Conservation (phyloP, 441 rosid species). For the Populus hybrid region DNA sequence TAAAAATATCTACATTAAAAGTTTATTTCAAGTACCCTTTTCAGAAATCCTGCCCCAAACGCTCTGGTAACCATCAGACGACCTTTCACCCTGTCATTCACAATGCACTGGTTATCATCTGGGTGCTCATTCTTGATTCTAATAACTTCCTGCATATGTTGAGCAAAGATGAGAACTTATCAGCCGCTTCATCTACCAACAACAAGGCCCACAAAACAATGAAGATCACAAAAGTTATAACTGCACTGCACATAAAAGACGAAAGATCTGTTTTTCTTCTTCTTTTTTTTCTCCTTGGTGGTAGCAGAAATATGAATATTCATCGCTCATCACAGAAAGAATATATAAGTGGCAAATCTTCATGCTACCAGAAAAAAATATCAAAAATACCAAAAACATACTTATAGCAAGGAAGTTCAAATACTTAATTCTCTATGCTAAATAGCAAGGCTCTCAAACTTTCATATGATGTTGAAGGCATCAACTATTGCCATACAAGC, state of each 20-base stretch:
- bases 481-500: not conserved
- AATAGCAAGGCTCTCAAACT: not conserved
- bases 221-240: not conserved
- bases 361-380: not conserved
- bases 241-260: no score
- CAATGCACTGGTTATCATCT: slow-evolving; percentile 89
- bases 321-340: not conserved
- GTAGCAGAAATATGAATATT: not conserved
- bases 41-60: slow-evolving; percentile 96
- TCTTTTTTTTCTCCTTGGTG: not conserved
- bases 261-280: no score
- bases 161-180: slow-evolving; percentile 3
- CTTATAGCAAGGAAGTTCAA: not conserved
- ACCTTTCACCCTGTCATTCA: slow-evolving; percentile 93
- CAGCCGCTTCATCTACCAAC: not conserved
- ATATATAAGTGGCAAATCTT: not conserved
- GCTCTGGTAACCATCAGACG: slow-evolving; percentile 97
- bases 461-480: not conserved
- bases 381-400: not conserved
- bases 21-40: slow-evolving; percentile 50
- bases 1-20: not conserved
- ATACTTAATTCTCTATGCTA: not conserved
- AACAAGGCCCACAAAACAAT: not conserved
- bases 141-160: slow-evolving; percentile 65
- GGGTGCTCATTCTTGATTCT: slow-evolving; percentile 96